phyloP scores from a whole-genome alignment of 306 rosid genomes.

The Cyclanthera cordifolia region DNA sequence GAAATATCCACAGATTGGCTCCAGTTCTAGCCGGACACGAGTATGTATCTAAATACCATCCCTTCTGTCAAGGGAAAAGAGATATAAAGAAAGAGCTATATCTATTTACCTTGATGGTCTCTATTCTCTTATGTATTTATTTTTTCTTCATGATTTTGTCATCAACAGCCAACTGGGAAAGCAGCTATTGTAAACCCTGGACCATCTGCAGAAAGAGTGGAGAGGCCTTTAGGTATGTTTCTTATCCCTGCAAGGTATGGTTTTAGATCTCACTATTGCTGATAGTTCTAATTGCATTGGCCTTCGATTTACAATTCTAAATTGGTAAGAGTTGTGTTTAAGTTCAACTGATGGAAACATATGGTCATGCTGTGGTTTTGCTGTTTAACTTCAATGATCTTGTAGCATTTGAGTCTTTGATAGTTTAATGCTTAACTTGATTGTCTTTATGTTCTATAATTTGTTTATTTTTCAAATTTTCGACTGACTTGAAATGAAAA shows the following conservation, averaged over 20 bases:
- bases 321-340: neutral
- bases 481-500: neutral
- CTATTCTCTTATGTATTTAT: conserved; percentile 10
- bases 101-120: conserved; percentile 4
- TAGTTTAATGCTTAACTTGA: neutral
- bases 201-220: conserved; percentile 54
- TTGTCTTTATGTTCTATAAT: neutral
- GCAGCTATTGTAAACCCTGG: conserved; percentile 53
- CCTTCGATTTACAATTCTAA: neutral
- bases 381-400: neutral
- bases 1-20: conserved; percentile 91
- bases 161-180: conserved; percentile 58
- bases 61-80: conserved; percentile 5
- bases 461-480: neutral
- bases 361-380: neutral
- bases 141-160: conserved; percentile 20
- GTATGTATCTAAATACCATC: conserved; percentile 37
- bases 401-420: neutral
- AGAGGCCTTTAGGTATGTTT: conserved; percentile 65
- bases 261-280: neutral
- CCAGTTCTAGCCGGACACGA: conserved; percentile 60
- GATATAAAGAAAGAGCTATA: neutral
- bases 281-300: neutral
- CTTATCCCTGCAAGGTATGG: neutral
- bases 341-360: neutral